Base-by-base conservation (phyloP, 495 filamentous ascomycete species). In the Penicillium samsonianum region DNA sequence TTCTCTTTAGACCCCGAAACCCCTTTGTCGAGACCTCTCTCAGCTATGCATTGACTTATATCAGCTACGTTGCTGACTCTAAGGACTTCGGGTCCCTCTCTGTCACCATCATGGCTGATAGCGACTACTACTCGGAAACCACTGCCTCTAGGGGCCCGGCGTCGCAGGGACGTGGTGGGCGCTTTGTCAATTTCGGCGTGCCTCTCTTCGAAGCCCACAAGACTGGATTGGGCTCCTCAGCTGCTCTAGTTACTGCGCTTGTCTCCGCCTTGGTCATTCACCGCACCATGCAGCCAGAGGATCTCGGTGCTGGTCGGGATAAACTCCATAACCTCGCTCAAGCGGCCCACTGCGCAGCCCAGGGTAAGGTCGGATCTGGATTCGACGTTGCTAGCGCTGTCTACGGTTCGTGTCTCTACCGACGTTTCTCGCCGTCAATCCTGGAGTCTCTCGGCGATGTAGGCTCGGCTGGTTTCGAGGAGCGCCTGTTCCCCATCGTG, bases 351-450 rank as follows among this genome's bases (percentile, higher is more conserved):
- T 96, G 93, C 68, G 90, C 93, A 3, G 94, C 94, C 0, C 94
- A 98, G 73, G 94, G 94, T 22, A 98, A 98, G 71, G 85, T 98
- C 6, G 94, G 94, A 46, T 92, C 89, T 3, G 94, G 94, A 26
- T 98, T 98, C 65, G 94, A 98, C 70, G 89, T 98, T n/a, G 95
- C 93, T 1, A 84, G 88, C 35, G 94, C 94, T 11, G 89, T 94
- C 35, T 96, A 91, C 65, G 94, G 94, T 14, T 90, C 89, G 19
- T 96, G 91, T 65, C 74, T 89, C 7, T 98, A 98, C 80, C 83
- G 87, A 20, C 89, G 94, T 26, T 98, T 98, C 77, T 93, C 90
- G 0, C 91, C 94, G 0, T 76, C 80, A 3, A 76, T 96, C 23
- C 78, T 98, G 0, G 78, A 84, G 42, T 71, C 67, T 1, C 68